phyloP scores from a whole-genome alignment of 352 stramenopile genomes.

The Phytophthora colocasiae region DNA sequence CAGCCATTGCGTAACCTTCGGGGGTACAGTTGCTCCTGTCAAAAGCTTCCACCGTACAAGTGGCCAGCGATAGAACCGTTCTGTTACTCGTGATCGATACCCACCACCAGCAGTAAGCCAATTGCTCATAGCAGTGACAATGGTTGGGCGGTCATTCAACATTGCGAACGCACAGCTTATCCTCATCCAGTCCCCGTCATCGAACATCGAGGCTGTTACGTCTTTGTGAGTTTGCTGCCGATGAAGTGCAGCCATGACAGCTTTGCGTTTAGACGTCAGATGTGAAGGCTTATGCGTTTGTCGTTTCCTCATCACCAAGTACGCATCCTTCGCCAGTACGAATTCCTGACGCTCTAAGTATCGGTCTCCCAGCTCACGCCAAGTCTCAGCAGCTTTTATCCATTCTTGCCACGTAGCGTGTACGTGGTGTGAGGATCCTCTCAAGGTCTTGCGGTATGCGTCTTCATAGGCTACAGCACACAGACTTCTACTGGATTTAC shows the following conservation, averaged over 20 bases:
- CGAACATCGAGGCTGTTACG: conserved; percentile 3
- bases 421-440: conserved; percentile 15
- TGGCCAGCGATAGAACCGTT: conserved; percentile 61
- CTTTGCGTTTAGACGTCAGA: conserved; percentile 42
- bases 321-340: conserved; percentile 68
- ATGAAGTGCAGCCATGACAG: conserved; percentile 34
- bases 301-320: conserved; percentile 63
- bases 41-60: conserved; percentile 71
- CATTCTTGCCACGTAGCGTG: conserved; percentile 63
- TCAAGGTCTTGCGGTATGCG: conserved; percentile 54
- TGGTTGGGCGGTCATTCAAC: conserved; percentile 51
- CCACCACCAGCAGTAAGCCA: conserved; percentile 47
- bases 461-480: conserved; percentile 76
- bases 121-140: conserved; percentile 34
- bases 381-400: conserved; percentile 57
- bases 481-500: conserved; percentile 44
- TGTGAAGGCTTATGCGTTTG: conserved; percentile 44
- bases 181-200: conserved; percentile 62
- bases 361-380: conserved; percentile 56
- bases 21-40: conserved; percentile 45
- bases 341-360: conserved; percentile 61
- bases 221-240: conserved; percentile 18
- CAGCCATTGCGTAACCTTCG: conserved; percentile 36
- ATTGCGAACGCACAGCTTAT: conserved; percentile 53
- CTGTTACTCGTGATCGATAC: conserved; percentile 50